phyloP scores from a whole-genome alignment of 257 asterid genomes.

The Osmanthus fragrans region DNA sequence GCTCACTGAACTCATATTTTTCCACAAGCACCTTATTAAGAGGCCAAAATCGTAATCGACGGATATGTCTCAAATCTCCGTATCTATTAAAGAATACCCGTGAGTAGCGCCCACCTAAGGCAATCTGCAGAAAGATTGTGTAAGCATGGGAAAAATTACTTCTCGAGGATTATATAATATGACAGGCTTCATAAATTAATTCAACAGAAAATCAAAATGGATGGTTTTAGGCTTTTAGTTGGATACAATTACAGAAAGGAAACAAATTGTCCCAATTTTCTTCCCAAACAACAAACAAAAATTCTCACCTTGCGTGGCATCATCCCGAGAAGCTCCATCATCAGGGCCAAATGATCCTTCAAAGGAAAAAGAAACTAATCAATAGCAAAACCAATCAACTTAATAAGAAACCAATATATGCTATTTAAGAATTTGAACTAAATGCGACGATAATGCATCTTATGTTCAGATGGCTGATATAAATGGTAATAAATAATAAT shows the following conservation, averaged over 20 bases:
- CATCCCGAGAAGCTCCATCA: slow-evolving; percentile 99
- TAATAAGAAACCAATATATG: neutral
- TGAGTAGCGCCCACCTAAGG: slow-evolving; percentile 93
- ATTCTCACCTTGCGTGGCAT: slow-evolving; percentile 94
- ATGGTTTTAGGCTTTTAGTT: neutral
- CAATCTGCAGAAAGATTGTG: slow-evolving; percentile 50
- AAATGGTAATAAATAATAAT: neutral
- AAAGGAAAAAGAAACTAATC: slow-evolving; percentile 12
- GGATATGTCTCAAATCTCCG: slow-evolving; percentile 90
- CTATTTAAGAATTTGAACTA: neutral
- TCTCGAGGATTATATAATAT: neutral
- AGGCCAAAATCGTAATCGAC: slow-evolving; percentile 85
- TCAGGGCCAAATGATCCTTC: slow-evolving; percentile 97
- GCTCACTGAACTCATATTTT: slow-evolving; percentile 55
- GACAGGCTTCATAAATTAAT: slow-evolving; percentile 13
- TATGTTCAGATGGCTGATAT: neutral
- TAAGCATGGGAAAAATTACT: neutral
- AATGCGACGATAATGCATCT: slow-evolving; percentile 1
- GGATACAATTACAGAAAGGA: neutral
- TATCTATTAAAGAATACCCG: slow-evolving; percentile 85
- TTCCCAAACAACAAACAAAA: neutral
- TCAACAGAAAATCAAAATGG: neutral
- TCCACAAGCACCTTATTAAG: slow-evolving; percentile 74
- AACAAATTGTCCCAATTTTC: neutral
- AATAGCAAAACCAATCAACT: slow-evolving; percentile 5